Percentiles rank a stretch among this genome's conserved stretches.
Evolutionary conservation across 2,329 filamentous ascomycete genomes (phyloP).

Genomic region (Podosphaera fusca): DNA sequence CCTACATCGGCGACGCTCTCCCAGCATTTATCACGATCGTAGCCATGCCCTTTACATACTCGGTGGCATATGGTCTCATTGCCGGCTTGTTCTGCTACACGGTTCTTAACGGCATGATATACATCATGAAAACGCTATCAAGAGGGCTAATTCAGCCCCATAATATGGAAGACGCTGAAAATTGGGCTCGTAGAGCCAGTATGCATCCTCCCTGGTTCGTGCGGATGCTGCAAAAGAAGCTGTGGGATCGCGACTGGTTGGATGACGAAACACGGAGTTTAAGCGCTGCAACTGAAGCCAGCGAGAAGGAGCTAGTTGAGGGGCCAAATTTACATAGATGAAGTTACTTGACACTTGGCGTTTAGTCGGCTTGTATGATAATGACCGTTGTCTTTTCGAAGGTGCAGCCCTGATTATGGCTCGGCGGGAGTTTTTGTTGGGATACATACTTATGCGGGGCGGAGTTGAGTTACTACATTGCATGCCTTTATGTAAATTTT

Average conservation of each 20-base stretch:
- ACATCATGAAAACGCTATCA: slow-evolving; percentile 23
- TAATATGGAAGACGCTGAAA: slow-evolving; percentile 30
- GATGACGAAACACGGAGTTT: slow-evolving; percentile 3
- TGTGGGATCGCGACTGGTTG: slow-evolving; percentile 6
- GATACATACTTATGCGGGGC: not conserved
- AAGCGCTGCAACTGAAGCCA: slow-evolving; percentile 5
- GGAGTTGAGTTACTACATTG: not conserved
- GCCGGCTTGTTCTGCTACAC: slow-evolving; percentile 34
- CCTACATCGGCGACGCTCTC: slow-evolving; percentile 50
- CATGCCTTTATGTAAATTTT: not conserved
- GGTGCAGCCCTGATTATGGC: not conserved
- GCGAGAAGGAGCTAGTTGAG: slow-evolving; percentile 10
- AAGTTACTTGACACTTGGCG: not conserved
- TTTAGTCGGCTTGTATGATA: not conserved
- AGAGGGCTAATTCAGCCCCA: slow-evolving; percentile 25
- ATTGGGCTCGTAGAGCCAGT: slow-evolving; percentile 28
- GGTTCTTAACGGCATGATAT: slow-evolving; percentile 29
- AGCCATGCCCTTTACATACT: slow-evolving; percentile 60
- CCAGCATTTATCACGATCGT: slow-evolving; percentile 55
- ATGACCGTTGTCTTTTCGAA: not conserved
- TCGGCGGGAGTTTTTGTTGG: not conserved
- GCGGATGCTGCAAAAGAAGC: slow-evolving; percentile 7
- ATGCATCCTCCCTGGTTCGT: slow-evolving; percentile 32
- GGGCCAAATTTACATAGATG: not conserved
- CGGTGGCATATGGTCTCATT: slow-evolving; percentile 55